A percentile compares a stretch with the other conserved stretches of the same genome.
phyloP scores from a whole-genome alignment of 2,329 filamentous ascomycete species.

The Neocucurbitaria cava region DNA sequence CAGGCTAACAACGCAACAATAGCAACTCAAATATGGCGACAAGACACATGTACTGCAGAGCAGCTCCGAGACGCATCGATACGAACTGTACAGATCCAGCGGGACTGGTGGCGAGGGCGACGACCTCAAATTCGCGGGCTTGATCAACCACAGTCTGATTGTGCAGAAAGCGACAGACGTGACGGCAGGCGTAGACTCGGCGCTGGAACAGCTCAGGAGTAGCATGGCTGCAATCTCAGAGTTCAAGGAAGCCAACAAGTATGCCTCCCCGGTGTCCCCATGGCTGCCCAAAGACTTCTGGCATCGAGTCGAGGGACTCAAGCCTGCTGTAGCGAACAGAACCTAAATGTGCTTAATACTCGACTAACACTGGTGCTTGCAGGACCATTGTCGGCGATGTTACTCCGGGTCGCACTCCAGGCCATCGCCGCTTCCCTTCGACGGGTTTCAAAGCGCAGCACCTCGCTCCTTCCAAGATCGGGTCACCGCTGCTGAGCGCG shows the following conservation, averaged over 20 bases:
- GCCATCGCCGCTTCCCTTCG: slow-evolving; percentile 47
- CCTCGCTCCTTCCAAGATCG: slow-evolving; percentile 45
- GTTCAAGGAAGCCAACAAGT: slow-evolving; percentile 67
- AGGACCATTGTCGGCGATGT: slow-evolving; percentile 48
- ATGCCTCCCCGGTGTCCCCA: slow-evolving; percentile 43
- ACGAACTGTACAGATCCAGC: slow-evolving; percentile 63
- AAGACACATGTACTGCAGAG: slow-evolving; percentile 63
- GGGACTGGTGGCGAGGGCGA: slow-evolving; percentile 34
- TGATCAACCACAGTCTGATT: slow-evolving; percentile 63
- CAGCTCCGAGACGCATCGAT: slow-evolving; percentile 60
- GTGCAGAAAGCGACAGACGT: slow-evolving; percentile 63
- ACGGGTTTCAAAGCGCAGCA: slow-evolving; percentile 44
- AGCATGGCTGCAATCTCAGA: slow-evolving; percentile 66
- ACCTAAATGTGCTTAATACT: slow-evolving; percentile 19
- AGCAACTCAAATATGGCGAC: slow-evolving; percentile 65
- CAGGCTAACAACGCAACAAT: slow-evolving; percentile 39
- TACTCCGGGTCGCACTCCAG: slow-evolving; percentile 40
- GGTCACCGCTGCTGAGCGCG: slow-evolving; percentile 50
- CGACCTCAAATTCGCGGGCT: slow-evolving; percentile 61
- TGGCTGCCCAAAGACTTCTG: slow-evolving; percentile 28
- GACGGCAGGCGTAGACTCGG: slow-evolving; percentile 64
- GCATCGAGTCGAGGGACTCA: slow-evolving; percentile 21
- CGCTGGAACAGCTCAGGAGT: slow-evolving; percentile 65
- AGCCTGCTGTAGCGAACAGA: slow-evolving; percentile 1
- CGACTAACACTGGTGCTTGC: slow-evolving; percentile 40